phyloP scores from a whole-genome alignment of 139 green algal genomes.

The Coccomyxa sp. region DNA sequence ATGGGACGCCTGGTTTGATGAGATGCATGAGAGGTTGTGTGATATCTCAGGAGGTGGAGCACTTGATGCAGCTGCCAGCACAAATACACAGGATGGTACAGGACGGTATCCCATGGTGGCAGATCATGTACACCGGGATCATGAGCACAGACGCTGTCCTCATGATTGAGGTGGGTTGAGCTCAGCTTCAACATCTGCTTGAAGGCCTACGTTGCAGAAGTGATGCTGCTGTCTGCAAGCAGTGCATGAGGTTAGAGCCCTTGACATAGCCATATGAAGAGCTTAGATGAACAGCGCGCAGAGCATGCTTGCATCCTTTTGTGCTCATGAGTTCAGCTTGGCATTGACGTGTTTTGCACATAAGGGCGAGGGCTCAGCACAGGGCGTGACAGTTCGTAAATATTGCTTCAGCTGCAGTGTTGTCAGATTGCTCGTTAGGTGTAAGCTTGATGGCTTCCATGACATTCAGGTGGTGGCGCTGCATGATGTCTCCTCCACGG shows the following conservation, averaged over 20 bases:
- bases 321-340: too few relatives aligned
- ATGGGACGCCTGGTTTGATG: too few relatives aligned
- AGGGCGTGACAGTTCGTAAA: not conserved
- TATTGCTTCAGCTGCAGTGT: not conserved
- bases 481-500: conserved; percentile 48
- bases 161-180: conserved; percentile 46
- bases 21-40: too few relatives aligned
- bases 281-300: too few relatives aligned
- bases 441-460: conserved; percentile 22
- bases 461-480: conserved; percentile 70
- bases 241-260: too few relatives aligned
- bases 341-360: too few relatives aligned
- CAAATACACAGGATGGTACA: not conserved
- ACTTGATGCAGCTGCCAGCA: not conserved
- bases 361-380: too few relatives aligned
- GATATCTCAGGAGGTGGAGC: not conserved
- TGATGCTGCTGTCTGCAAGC: too few relatives aligned
- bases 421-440: not conserved
- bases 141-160: conserved; percentile 63
- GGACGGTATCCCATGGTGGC: conserved; percentile 28
- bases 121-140: conserved; percentile 55
- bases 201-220: too few relatives aligned
- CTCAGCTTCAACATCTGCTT: too few relatives aligned
- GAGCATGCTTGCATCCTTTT: too few relatives aligned
- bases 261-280: too few relatives aligned